These are phyloP conservation scores for Hymenoscyphus occultus DNA, from an alignment of 2,329 filamentous ascomycete species.

Conservation along the genomic window DNA sequence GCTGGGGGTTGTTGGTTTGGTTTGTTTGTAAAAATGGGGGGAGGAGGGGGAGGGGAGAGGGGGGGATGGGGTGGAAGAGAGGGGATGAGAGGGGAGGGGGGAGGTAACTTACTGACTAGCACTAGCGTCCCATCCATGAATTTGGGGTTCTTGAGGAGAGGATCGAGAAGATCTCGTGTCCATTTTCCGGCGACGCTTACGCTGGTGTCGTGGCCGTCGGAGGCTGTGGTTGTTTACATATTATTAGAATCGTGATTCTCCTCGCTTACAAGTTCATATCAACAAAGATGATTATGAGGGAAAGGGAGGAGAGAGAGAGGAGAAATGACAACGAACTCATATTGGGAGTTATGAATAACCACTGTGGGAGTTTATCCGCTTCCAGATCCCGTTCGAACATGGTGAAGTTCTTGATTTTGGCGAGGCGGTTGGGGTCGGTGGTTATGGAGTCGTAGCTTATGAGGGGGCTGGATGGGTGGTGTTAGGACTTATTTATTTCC, in stretches of 20 bases:
- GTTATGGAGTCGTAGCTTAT: conserved; percentile 65
- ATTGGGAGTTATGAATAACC: conserved; percentile 70
- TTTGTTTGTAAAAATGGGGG: neutral
- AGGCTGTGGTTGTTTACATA: neutral
- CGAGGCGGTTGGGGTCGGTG: conserved; percentile 54
- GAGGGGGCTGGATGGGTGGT: conserved; percentile 37
- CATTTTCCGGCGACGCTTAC: conserved; percentile 61
- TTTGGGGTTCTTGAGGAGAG: conserved; percentile 63
- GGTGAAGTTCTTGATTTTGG: conserved; percentile 70
- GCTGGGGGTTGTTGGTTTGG: conserved; percentile 50
- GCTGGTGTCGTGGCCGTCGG: neutral
- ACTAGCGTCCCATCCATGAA: conserved; percentile 74
- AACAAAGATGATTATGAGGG: too few species aligned
- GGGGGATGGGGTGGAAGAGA: conserved; percentile 53
- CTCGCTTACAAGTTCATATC: neutral
- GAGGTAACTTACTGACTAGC: conserved; percentile 52
- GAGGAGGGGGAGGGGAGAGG: too few species aligned
- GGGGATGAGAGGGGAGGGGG: conserved; percentile 42
- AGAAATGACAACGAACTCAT: conserved; percentile 46
- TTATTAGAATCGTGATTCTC: neutral
- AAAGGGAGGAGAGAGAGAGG: too few species aligned
- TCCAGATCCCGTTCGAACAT: conserved; percentile 67
- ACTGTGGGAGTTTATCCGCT: conserved; percentile 64
- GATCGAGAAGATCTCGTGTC: conserved; percentile 66
- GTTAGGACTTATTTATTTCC: neutral